Percentiles rank a stretch among this genome's conserved stretches.
Evolutionary conservation across 1,139 yeast genomes (phyloP).

Genomic region (Blastobotrys malaysiensis): DNA sequence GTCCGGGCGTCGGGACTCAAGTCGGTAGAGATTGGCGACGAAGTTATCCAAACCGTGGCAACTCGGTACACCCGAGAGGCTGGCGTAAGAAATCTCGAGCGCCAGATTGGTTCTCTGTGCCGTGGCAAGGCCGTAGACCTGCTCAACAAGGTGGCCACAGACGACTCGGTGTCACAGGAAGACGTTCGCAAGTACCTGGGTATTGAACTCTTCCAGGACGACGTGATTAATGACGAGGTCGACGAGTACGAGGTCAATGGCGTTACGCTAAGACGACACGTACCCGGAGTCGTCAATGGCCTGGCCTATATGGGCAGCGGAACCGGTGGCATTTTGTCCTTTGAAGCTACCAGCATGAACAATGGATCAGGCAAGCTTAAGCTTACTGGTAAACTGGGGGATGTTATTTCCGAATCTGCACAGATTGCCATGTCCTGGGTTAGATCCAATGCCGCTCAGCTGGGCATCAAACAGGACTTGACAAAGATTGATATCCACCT

Average conservation of each 20-base stretch:
- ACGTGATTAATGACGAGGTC: constrained; percentile 33
- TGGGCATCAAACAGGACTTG: constrained; percentile 33
- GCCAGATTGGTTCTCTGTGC: constrained; percentile 67
- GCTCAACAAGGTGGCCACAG: constrained; percentile 40
- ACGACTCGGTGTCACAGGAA: constrained; percentile 22
- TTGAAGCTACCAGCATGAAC: constrained; percentile 72
- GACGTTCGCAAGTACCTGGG: constrained; percentile 46
- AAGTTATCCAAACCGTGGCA: constrained; percentile 56
- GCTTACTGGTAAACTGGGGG: constrained; percentile 81
- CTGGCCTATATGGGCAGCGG: constrained; percentile 86
- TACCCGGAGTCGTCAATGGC: constrained; percentile 82
- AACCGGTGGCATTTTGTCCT: constrained; percentile 73
- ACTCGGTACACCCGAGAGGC: constrained; percentile 78
- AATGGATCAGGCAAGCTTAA: constrained; percentile 45
- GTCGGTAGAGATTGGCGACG: constrained; percentile 39
- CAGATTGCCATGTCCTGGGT: constrained; percentile 74
- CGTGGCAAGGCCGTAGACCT: constrained; percentile 79
- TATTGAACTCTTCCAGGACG: constrained; percentile 36
- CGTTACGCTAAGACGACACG: constrained; percentile 33
- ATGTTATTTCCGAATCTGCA: constrained; percentile 76
- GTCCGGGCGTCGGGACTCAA: constrained; percentile 65
- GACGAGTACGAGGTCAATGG: constrained; percentile 29
- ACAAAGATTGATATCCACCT: constrained; percentile 63
- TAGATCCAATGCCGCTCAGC: constrained; percentile 48
- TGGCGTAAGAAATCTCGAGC: constrained; percentile 77